Evolutionary conservation across 2,329 filamentous ascomycete genomes (phyloP).

Genomic region (Pseudogymnoascus sp.): DNA sequence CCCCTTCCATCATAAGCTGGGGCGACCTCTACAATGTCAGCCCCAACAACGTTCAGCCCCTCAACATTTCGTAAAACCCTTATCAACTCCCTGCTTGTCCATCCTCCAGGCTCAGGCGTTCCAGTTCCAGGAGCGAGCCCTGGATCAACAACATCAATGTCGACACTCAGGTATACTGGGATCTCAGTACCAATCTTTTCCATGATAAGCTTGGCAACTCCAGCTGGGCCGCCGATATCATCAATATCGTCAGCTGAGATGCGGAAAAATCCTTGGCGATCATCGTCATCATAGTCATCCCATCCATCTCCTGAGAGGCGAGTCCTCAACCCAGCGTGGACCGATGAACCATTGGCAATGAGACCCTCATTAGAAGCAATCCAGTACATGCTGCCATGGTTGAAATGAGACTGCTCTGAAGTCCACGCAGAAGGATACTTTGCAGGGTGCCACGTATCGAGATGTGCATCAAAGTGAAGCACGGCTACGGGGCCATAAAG

Average conservation of each 20-base stretch:
- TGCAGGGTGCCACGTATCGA: conserved; percentile 32
- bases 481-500: conserved; percentile 59
- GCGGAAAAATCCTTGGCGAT: conserved; percentile 66
- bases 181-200: conserved; percentile 61
- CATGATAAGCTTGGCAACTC: conserved; percentile 64
- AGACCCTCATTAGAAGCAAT: conserved; percentile 73
- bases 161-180: conserved; percentile 73
- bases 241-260: conserved; percentile 84
- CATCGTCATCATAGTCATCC: conserved; percentile 63
- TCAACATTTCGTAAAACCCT: conserved; percentile 75
- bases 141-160: conserved; percentile 76
- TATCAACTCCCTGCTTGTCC: conserved; percentile 84
- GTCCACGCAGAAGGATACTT: conserved; percentile 74
- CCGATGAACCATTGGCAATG: conserved; percentile 62
- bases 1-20: conserved; percentile 75
- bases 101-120: conserved; percentile 83
- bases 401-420: conserved; percentile 65
- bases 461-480: conserved; percentile 60
- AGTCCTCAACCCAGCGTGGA: conserved; percentile 78
- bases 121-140: conserved; percentile 66
- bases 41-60: conserved; percentile 74
- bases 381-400: conserved; percentile 89
- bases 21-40: conserved; percentile 82
- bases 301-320: conserved; percentile 59
- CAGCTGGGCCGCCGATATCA: conserved; percentile 60